Evolutionary conservation across 495 filamentous ascomycete genomes (phyloP).

Genomic region (Pseudevernia furfuracea): DNA sequence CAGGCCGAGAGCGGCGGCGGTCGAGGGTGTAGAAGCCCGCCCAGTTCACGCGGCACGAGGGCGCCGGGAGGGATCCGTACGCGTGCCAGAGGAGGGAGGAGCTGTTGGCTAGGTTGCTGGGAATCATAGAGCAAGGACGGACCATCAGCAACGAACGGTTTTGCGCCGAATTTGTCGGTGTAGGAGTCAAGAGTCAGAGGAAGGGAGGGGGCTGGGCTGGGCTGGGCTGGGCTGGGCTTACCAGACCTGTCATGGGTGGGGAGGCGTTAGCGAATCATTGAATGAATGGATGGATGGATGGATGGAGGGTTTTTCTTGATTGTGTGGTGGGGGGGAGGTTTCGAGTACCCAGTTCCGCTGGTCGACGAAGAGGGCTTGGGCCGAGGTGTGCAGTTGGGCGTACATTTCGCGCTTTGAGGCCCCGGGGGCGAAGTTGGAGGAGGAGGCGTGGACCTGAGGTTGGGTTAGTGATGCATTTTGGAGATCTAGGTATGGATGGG

Average conservation of each 20-base stretch:
- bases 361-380: conserved; percentile 61
- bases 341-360: conserved; percentile 79
- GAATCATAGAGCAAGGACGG: no score
- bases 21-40: conserved; percentile 83
- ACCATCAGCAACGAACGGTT: no score
- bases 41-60: conserved; percentile 75
- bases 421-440: conserved; percentile 61
- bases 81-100: conserved; percentile 83
- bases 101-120: conserved; percentile 76
- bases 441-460: conserved; percentile 74
- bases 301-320: no score
- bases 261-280: conserved; percentile 14
- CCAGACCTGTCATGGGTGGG: conserved; percentile 46
- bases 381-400: conserved; percentile 62
- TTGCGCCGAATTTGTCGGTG: no score
- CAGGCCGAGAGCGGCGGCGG: conserved; percentile 48
- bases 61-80: conserved; percentile 67
- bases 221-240: conserved; percentile 29
- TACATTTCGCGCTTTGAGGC: conserved; percentile 71
- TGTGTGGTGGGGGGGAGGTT: no score
- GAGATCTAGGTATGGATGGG: not conserved
- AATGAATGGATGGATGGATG: no score
- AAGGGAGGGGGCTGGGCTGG: no score
- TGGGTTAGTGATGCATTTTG: not conserved
- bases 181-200: no score